A percentile compares a stretch with the other conserved stretches of the same genome.
These are phyloP conservation scores for Sclerotinia glacialis DNA, from an alignment of 2,329 filamentous ascomycete genomes.

Conservation along the genomic window DNA sequence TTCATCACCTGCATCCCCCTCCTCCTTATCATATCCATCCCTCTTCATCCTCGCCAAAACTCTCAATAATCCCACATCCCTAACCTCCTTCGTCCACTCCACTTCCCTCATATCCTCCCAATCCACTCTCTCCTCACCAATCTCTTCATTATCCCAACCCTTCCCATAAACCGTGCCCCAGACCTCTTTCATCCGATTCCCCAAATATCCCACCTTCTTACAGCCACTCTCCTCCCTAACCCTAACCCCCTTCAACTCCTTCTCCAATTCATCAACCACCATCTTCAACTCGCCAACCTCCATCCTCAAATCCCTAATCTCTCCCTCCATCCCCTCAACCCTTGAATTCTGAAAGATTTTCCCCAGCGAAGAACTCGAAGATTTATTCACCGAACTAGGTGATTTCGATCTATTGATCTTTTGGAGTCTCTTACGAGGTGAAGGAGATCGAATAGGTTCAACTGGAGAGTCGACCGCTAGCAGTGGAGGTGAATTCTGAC, in stretches of 20 bases:
- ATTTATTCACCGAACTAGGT: not conserved
- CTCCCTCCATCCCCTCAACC: conserved; percentile 1
- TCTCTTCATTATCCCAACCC: not conserved
- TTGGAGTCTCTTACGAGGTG: conserved; percentile 1
- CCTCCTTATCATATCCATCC: not conserved
- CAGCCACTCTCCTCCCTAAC: not conserved
- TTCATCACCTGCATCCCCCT: not conserved
- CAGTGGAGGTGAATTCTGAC: not conserved
- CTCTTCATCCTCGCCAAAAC: not conserved
- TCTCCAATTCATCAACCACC: not conserved
- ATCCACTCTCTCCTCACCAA: not conserved
- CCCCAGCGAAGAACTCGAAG: conserved; percentile 2
- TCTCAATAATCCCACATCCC: not conserved
- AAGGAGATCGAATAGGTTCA: not conserved
- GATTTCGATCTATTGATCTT: conserved; percentile 1
- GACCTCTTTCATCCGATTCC: not conserved
- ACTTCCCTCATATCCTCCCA: not conserved
- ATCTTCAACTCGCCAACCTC: not conserved
- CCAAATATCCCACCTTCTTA: not conserved
- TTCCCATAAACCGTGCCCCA: conserved; percentile 2
- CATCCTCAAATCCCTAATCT: not conserved
- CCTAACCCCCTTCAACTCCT: not conserved
- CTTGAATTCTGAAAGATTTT: conserved; percentile 2
- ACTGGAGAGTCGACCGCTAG: not conserved
- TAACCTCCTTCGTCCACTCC: not conserved